Percentiles rank a stretch among this genome's conserved stretches.
phyloP scores from a whole-genome alignment of 495 filamentous ascomycete genomes.

The Durotheca rogersii region DNA sequence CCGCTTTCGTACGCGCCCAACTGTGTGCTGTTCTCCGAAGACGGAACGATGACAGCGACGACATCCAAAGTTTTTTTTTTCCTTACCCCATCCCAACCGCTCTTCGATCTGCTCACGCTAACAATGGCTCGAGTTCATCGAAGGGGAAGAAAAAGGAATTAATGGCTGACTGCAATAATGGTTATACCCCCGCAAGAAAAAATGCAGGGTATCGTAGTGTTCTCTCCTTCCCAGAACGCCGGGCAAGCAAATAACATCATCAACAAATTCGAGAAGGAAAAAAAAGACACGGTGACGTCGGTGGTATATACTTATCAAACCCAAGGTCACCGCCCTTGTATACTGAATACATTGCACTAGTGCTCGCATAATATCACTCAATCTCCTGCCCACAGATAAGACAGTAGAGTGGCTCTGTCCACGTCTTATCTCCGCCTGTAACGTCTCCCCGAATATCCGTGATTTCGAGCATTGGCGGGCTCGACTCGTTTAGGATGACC shows the following conservation, averaged over 20 bases:
- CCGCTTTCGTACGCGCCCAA: no score
- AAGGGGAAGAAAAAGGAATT: no score
- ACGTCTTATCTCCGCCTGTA: constrained; percentile 46
- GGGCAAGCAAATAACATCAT: constrained; percentile 14
- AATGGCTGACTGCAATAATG: no score
- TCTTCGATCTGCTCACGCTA: constrained; percentile 11
- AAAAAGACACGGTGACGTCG: no score
- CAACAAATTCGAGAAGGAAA: no score
- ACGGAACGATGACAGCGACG: no score
- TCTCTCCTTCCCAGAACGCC: constrained; percentile 25
- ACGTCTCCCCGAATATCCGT: constrained; percentile 45
- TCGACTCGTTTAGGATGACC: constrained; percentile 37
- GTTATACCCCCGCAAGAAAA: constrained; percentile 30
- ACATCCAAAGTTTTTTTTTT: no score
- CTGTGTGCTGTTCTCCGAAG: no score
- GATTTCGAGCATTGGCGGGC: constrained; percentile 42
- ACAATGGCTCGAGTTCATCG: no score
- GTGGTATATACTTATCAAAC: constrained; percentile 13
- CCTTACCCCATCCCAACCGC: no score
- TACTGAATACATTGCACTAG: not conserved
- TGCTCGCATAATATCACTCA: constrained; percentile 28
- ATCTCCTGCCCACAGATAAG: constrained; percentile 45
- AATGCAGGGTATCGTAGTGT: constrained; percentile 30
- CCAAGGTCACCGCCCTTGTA: not conserved
- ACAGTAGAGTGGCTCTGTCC: constrained; percentile 48